Conservation (phyloP, 495 filamentous ascomycete genomes). For the Annulohypoxylon moriforme region DNA sequence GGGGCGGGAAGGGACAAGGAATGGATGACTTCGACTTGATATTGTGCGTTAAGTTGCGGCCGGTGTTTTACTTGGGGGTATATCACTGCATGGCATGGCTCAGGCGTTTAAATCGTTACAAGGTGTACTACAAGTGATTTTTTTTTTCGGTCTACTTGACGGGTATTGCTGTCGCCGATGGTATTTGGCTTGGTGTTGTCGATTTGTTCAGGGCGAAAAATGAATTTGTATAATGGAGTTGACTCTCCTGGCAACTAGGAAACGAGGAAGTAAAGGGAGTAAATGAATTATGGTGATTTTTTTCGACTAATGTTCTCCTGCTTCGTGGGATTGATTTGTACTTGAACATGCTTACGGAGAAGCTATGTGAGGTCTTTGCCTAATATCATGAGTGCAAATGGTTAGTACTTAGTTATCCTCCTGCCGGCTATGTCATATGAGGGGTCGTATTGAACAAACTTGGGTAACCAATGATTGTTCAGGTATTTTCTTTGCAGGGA, state of each 20-base stretch:
- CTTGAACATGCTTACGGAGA: neutral
- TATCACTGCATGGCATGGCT: constrained; percentile 33
- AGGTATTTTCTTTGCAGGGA: neutral
- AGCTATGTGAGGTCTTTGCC: neutral
- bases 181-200: neutral
- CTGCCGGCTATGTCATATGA: neutral
- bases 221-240: constrained; percentile 7
- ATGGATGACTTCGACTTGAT: constrained; percentile 1
- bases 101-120: constrained; percentile 27
- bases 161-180: neutral
- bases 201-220: neutral
- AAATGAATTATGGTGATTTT: constrained; percentile 1
- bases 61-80: constrained; percentile 8
- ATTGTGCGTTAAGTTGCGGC: neutral
- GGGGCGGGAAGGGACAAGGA: neutral
- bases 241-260: neutral
- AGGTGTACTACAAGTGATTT: neutral
- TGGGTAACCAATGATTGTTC: neutral
- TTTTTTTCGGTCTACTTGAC: neutral
- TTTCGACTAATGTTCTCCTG: neutral
- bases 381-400: neutral
- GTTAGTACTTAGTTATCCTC: neutral
- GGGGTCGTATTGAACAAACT: neutral
- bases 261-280: neutral
- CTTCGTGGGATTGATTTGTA: neutral